phyloP scores from a whole-genome alignment of 2,329 filamentous ascomycete species.

The Sclerotinia borealis region DNA sequence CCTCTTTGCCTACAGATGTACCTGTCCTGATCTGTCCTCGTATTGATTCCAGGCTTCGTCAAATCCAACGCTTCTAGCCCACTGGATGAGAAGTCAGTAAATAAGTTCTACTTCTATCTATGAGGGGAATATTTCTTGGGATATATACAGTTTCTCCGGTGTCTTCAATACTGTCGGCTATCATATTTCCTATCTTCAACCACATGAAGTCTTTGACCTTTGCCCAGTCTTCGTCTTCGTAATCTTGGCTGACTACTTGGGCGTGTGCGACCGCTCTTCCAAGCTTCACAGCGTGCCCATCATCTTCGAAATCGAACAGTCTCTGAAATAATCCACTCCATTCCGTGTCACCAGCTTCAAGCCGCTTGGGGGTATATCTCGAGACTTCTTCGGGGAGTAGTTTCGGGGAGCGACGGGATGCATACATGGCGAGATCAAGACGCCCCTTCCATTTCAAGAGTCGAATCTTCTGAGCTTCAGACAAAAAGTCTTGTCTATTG shows the following conservation, averaged over 20 bases:
- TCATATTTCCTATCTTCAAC: slow-evolving; percentile 54
- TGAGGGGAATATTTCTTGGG: not conserved
- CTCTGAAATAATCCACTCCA: slow-evolving; percentile 40
- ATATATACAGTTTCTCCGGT: slow-evolving; percentile 32
- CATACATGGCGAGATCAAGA: slow-evolving; percentile 67
- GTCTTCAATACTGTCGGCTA: slow-evolving; percentile 54
- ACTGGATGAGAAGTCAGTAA: slow-evolving; percentile 33
- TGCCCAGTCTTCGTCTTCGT: slow-evolving; percentile 43
- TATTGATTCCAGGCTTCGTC: slow-evolving; percentile 56
- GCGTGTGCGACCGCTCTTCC: slow-evolving; percentile 63
- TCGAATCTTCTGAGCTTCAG: slow-evolving; percentile 54
- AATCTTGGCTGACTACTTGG: slow-evolving; percentile 44
- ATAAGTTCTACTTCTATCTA: not conserved
- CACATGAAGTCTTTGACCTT: slow-evolving; percentile 52
- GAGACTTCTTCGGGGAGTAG: slow-evolving; percentile 54
- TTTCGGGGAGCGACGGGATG: slow-evolving; percentile 57
- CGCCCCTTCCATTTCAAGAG: slow-evolving; percentile 79
- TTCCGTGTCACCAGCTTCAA: slow-evolving; percentile 23
- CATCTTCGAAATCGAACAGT: slow-evolving; percentile 53
- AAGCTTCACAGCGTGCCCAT: slow-evolving; percentile 78
- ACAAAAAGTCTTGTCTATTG: slow-evolving; percentile 55
- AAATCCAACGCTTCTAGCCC: slow-evolving; percentile 59
- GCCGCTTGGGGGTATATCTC: slow-evolving; percentile 47
- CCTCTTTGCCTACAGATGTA: slow-evolving; percentile 16
- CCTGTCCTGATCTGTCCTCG: slow-evolving; percentile 20